Percentiles rank a stretch among this genome's conserved stretches.
Conservation (phyloP, 257 asterid species). For the Nicotiana tabacum region DNA sequence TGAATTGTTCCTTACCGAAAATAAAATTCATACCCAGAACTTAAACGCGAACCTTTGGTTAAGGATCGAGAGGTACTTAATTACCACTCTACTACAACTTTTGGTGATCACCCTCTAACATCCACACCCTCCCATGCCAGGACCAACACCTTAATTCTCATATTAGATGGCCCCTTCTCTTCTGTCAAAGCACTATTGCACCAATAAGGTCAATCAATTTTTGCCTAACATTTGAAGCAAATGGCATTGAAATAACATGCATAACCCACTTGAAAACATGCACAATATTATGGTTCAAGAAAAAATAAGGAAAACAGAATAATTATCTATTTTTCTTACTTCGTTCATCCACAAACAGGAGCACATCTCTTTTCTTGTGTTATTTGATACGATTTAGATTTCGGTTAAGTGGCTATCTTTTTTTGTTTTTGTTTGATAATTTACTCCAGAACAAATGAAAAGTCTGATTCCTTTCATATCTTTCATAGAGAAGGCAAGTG, state of each 20-base stretch:
- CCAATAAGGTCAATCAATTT: background rate
- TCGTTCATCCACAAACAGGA: background rate
- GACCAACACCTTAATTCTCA: slow-evolving; percentile 11
- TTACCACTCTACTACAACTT: too few species aligned
- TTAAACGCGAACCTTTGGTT: too few species aligned
- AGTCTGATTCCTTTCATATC: background rate
- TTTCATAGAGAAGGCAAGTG: background rate
- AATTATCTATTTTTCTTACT: background rate
- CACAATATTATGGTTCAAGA: background rate
- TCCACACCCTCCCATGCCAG: slow-evolving; percentile 31
- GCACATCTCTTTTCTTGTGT: background rate
- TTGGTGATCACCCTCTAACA: background rate
- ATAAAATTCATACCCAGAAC: too few species aligned
- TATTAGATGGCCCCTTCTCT: background rate
- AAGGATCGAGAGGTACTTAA: too few species aligned
- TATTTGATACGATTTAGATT: background rate
- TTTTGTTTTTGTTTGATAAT: background rate
- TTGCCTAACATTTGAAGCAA: background rate
- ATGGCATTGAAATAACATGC: background rate
- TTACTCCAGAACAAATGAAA: background rate
- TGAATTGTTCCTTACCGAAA: too few species aligned
- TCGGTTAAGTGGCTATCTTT: background rate
- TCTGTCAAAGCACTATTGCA: background rate
- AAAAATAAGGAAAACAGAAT: background rate
- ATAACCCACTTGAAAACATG: background rate